Base-by-base conservation (phyloP, 2,329 filamentous ascomycete genomes). In the Colletotrichum kahawae region DNA sequence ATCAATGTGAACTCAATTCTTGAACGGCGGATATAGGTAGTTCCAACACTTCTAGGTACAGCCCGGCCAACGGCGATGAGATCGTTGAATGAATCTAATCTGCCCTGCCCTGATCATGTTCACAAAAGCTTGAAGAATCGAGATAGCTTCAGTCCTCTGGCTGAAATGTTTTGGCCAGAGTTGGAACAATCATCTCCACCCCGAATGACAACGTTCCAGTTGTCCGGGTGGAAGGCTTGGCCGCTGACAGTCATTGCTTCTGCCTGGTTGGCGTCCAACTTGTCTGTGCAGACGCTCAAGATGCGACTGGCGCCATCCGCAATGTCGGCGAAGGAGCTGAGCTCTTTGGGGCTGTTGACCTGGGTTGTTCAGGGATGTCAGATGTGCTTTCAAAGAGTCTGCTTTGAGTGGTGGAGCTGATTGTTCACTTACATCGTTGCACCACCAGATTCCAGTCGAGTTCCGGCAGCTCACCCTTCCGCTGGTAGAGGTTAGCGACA, bases 381-480 rank as follows among this genome's bases (percentile, higher is more conserved):
- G 21, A 13, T 51, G 43, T 7, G 43, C 43, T 21, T 6, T 21
- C 43, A 21, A 4, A 48, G 1, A 2, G 1, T 13, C n/a, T 51
- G n/a, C 43, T 21, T 7, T 21, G 12, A 21, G n/a, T 51, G 43
- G 5, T 7, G n/a, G 43, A 51, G n/a, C 24, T 24, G 24, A 4
- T 21, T 21, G 3, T 29, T 16, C 9, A 43, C 60, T 65, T 16
- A 74, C 67, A 2, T 74, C 72, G 8, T 75, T 75, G 10, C 72
- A 75, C 29, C 54, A 75, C 62, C 69, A 72, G 4, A 75, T 75
- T 5, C 54, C 72, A 12, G 62, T 72, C 4, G 24, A 18, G n/a
- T 63, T 34, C 24, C 62, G 57, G 14, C 72, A 75, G 33, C 72
- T 75, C 6, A 75, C 72, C 12, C 72, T 69, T 5, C 68, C 68